Evolutionary conservation across 352 stramenopile species (phyloP).

Genomic region (Phytophthora megakarya): DNA sequence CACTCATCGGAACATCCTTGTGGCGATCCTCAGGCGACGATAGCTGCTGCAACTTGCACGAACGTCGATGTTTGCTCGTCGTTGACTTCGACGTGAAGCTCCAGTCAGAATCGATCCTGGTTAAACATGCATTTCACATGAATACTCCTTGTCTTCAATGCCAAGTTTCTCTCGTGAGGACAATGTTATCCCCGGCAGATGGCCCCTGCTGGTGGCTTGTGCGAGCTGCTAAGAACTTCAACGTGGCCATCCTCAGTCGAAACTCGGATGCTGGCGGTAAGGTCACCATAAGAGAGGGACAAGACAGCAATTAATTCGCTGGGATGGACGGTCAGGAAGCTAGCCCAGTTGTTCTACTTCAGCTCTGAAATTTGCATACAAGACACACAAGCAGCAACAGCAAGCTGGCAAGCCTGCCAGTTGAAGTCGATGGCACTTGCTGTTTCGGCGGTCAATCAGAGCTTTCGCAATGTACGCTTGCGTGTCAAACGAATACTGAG

Average conservation of each 20-base stretch:
- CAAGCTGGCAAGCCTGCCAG: neutral
- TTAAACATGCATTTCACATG: constrained; percentile 35
- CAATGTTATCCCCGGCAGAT: neutral
- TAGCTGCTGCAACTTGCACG: neutral
- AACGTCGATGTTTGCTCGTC: neutral
- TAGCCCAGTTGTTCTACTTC: constrained; percentile 23
- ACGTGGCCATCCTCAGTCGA: neutral
- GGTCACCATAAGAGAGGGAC: neutral
- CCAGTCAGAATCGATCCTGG: neutral
- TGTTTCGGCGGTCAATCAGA: constrained; percentile 27
- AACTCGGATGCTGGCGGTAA: neutral
- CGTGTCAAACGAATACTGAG: constrained; percentile 31
- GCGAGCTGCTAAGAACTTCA: constrained; percentile 3
- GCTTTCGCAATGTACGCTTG: constrained; percentile 28
- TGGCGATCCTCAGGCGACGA: neutral
- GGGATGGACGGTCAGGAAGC: neutral
- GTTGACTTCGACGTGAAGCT: constrained; percentile 19
- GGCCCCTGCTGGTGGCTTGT: neutral
- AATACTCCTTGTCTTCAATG: constrained; percentile 20
- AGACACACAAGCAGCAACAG: neutral
- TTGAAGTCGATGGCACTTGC: constrained; percentile 25
- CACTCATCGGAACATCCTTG: constrained; percentile 3
- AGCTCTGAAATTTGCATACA: constrained; percentile 24
- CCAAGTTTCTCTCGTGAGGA: neutral
- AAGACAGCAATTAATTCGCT: neutral